Evolutionary conservation across 208 protist species (phyloP), one percentile per base, ranked within the genome.

Genomic region (Trichomonas gallinae): DNA sequence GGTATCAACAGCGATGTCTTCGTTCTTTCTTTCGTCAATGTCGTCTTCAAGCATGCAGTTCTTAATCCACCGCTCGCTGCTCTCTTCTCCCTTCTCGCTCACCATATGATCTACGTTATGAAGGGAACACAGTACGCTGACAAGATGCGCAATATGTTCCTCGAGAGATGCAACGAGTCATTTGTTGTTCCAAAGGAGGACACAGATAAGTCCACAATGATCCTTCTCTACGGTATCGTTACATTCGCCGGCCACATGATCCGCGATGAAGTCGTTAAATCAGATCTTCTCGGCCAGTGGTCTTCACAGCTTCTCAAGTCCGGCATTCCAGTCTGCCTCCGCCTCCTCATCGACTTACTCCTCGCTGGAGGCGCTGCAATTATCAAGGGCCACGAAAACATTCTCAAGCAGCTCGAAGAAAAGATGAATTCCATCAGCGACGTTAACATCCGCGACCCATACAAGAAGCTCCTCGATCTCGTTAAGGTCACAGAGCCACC

Each of bases 11-110:
- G 44, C 31, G 87, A 93, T 38, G 44, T 51, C 17, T 93, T 93
- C 44, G 87, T 93, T 51, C 44, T 93, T 1, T 93, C 87, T 38
- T 93, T 42, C 31, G 87, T 93, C 26, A 93, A 93, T 51, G 87
- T 93, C 31, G 87, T 93, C 10, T 93, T 93, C 87, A 93, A 93
- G 31, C 87, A 93, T n/a, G 87, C 87, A 44, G 87, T 51, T 58
- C 44, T 93, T 34, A 93, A 93, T 51, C 87, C 87, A 51, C 15
- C 26, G 3, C 44, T 93, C 9, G 87, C 87, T 21, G 15, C 44
- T 38, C 87, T 93, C 31, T 93, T 93, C 87, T 93, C 87, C 11
- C 15, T 93, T 9, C 26, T 93, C 1, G 42, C 87, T 17, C 40
- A 34, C 26, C 42, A 93, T 15, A 38, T 93, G 11, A 93, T 34